Base-by-base conservation (phyloP, 1,139 yeast species). In the Candida neerlandica region DNA sequence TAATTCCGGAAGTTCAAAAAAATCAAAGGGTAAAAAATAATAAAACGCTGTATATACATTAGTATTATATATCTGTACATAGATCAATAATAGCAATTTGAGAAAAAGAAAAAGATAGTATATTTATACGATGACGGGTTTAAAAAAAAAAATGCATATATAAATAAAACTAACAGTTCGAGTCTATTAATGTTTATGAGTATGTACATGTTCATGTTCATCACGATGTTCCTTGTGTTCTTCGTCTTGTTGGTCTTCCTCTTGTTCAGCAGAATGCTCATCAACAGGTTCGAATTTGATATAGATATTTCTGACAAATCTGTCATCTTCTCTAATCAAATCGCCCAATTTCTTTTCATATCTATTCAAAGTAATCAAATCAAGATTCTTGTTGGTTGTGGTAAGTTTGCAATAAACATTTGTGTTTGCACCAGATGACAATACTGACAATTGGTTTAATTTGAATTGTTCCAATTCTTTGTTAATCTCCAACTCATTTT, bases 371-470 rank as follows among this genome's bases (percentile, higher is more conserved):
- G 65, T 63, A n/a, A 56, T 42, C 45, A 73, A 59, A 23, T 57
- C 55, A 47, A 62, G 58, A n/a, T 59, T 49, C 10, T 52, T 51
- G 16, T 53, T 45, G 12, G 52, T 41, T 3, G 70, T 63, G 1
- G 53, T 46, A 43, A 70, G 57, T 52, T 45, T 57, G 55, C 71
- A 46, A 48, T 64, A 64, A n/a, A 72, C 57, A 54, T 71, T 74
- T 10, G 78, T 69, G 52, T 85, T 85, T 39, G 94, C 90, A n/a
- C 95, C 95, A 1, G 90, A 82, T 1, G 87, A 78, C 59, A 86
- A 67, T 14, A 87, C 76, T 2, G 81, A 70, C 54, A 88, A 64
- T 45, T 81, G 77, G 23, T 71, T 71, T 40, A 86, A 60, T 54
- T 65, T 59, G 48, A 71, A 67, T 23, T 58, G 55, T 19, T 56